Evolutionary conservation across 2,329 filamentous ascomycete species (phyloP), one percentile per base, ranked within the genome.

Genomic region (Cadophora luteo-olivacea): DNA sequence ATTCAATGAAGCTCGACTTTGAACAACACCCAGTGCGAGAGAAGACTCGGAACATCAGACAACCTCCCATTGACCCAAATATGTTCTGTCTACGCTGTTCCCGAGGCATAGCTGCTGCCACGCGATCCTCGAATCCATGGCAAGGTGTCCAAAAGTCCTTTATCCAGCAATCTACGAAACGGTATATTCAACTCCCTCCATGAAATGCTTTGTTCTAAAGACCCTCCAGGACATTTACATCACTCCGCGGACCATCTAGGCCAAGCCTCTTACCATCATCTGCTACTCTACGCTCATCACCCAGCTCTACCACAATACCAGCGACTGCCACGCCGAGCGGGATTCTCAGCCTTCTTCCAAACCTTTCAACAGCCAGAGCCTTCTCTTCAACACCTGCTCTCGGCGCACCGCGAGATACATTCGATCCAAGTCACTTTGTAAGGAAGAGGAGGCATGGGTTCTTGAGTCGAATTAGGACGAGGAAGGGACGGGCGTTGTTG

Each of bases 401-500:
- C 4, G 78, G 76, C 65, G 78, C 75, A 52, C 77, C 77, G 1
- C 67, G 78, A 68, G 72, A 78, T 67, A 79, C 78, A 11, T 78
- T 77, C 57, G 75, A 69, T 64, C 77, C 78, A 8, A 78, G 75
- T 69, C 78, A 79, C 74, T 79, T 79, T 71, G 77, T 79, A 22
- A 71, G 77, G 68, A 79, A 79, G 75, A 67, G 78, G 55, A 72
- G 78, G 66, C 78, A 79, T 76, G 78, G 78, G 8, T 79, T 79
- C 68, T 75, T 79, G 72, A 75, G 73, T 51, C 65, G 78, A 19
- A 57, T 77, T 41, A 73, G 68, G 70, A 79, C 76, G 54, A 73
- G 77, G 68, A 79, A 78, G 60, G 78, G 78, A 4, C 67, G 75
- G 38, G 73, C 70, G 61, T 75, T 71, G 2, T 57, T 79, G 45